Evolutionary conservation across 192 early-diverging fungal species (phyloP).

Genomic region (Backusella parvicylindrica): DNA sequence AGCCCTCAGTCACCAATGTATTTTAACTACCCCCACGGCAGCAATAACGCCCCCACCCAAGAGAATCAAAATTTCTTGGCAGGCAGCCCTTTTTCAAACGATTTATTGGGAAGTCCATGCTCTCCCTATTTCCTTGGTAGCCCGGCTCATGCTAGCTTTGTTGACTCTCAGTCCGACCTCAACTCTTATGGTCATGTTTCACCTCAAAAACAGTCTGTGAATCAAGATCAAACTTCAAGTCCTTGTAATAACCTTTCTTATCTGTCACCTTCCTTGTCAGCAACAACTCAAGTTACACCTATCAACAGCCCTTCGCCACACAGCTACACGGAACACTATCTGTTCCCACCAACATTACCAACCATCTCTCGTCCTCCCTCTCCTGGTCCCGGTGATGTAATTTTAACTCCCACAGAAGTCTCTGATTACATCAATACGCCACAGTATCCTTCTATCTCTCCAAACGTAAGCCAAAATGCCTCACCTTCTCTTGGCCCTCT

Average conservation of each 20-base stretch:
- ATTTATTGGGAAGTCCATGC: not conserved
- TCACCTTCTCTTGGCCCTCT: not conserved
- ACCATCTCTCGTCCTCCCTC: not conserved
- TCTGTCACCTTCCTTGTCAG: slow-evolving; percentile 2
- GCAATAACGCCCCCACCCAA: not conserved
- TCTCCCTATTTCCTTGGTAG: slow-evolving; percentile 2
- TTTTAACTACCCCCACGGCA: not conserved
- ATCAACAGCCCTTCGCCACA: slow-evolving; percentile 5
- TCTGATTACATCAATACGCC: not conserved
- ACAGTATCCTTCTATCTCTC: not conserved
- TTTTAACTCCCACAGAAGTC: not conserved
- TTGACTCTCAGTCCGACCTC: not conserved
- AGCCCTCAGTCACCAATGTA: not conserved
- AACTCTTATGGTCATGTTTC: not conserved
- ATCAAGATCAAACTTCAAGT: not conserved
- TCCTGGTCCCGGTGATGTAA: slow-evolving; percentile 7
- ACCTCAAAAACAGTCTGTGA: not conserved
- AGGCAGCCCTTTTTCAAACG: not conserved
- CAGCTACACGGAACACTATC: slow-evolving; percentile 1
- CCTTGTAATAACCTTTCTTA: not conserved
- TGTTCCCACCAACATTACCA: not conserved
- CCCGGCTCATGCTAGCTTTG: not conserved
- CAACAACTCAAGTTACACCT: slow-evolving; percentile 2
- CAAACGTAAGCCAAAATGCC: not conserved
- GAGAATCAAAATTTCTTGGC: slow-evolving; percentile 1